Base-by-base conservation (phyloP, 768 basidiomycete species). In the Suillus brevipes region DNA sequence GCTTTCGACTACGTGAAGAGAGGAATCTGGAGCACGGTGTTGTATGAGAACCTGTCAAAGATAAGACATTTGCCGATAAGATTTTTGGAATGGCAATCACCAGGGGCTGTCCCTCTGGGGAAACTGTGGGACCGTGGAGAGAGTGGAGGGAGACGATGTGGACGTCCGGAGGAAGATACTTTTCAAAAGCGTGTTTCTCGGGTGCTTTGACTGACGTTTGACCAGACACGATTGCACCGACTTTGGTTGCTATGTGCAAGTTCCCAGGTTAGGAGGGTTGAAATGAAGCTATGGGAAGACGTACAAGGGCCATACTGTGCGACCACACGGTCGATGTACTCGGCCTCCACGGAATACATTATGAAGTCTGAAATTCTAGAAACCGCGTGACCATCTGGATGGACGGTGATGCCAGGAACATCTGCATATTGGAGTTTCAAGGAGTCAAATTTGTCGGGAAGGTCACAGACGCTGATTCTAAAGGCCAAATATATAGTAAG, bases 181-280 rank as follows among this genome's bases (percentile, higher is more conserved):
- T 85, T 69, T 99, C 97, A 71, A 97, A 99, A 0, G 97, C 96
- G 2, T 76, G 84, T 67, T 85, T 88, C 74, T 99, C 97, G 0
- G 97, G 97, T 0, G 95, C 92, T 74, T 99, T 99, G 52, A 98
- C 96, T 1, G 94, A 96, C 0, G 97, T 99, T 75, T 99, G 97
- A 1, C 97, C 97, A 1, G 94, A 87, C 34, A 99, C 96, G 52
- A 97, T 87, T 2, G 97, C 94, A 20, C 92, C 85, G 28, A 95
- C 76, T 78, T 97, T 99, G 1, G 97, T 98, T 14, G 95, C 96
- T 95, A 67, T 5, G 56, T 45, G 16, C 14, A n/a, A 7, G 14
- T 49, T 45, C 34, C 31, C 61, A 43, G 53, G 62, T 31, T 53
- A 34, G 18, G 13, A 64, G 63, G 43, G n/a, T 18, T 31, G 36